Evolutionary conservation across 2,329 filamentous ascomycete genomes (phyloP), one percentile per base, ranked within the genome.

Genomic region (Magnaporthales sp.): DNA sequence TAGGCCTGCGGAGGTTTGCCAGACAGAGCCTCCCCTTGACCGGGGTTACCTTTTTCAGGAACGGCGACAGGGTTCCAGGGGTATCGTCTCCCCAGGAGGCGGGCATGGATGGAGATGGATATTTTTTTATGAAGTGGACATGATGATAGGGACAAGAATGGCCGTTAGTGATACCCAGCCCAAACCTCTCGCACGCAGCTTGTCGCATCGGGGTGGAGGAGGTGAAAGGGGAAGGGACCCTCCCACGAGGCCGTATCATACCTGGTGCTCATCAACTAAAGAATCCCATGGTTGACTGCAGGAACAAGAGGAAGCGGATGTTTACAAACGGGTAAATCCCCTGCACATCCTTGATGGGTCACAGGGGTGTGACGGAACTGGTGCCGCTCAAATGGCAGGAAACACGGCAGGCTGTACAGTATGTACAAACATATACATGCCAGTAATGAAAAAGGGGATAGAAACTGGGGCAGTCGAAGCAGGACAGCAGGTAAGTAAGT

Each of bases 151-250:
- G 24, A 10, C 54, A 22, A 22, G 10, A 10, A 26, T 10, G 54
- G 54, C 22, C n/a, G 22, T 3, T 58, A 58, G 10, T 58, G 54
- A 22, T 26, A 58, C 4, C 7, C 54, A 58, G 8, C 3, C 54
- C 54, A 58, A 58, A 22, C 6, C 9, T 64, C 63, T 56, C 46
- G 22, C 26, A 64, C 63, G 63, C 46, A 19, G 63, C 63, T 30
- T 56, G 63, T 64, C 63, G 38, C 63, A 64, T 26, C 38, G 32
- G 22, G 6, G 63, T 64, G 63, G 63, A 26, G 31, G 63, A 29
- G 62, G 31, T n/a, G 7, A 32, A 63, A 26, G 30, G 29, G 19
- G 62, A 38, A 26, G 19, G 31, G 30, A 46, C 30, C 29, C 62
- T 26, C 31, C 11, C 31, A 32, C 62, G 29, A 15, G 38, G 38